Percentiles rank a stretch among this genome's conserved stretches.
Conservation (phyloP, 163 green algal genomes). For the Prototheca wickerhamii region DNA sequence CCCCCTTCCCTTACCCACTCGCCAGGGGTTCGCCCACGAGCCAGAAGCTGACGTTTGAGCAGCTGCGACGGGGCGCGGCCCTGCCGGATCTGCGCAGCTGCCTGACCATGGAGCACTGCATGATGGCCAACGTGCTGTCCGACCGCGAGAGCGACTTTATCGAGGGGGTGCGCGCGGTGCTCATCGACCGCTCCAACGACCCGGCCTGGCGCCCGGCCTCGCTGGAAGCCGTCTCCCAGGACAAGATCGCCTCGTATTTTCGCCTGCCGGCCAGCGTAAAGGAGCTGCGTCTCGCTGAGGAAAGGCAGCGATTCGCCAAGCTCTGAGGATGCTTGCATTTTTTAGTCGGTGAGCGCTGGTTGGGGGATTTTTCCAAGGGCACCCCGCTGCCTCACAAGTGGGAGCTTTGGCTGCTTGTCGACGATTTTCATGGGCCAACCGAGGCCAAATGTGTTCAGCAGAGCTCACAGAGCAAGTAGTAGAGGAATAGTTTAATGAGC, state of each 20-base stretch:
- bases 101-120: conserved; percentile 48
- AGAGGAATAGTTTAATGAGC: too few species aligned
- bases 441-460: too few species aligned
- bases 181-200: conserved; percentile 52
- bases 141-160: conserved; percentile 32
- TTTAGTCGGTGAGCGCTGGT: too few species aligned
- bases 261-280: conserved; percentile 4
- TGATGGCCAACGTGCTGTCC: conserved; percentile 32
- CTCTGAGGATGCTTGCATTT: too few species aligned
- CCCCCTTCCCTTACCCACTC: not conserved
- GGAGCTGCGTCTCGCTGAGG: too few species aligned
- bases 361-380: too few species aligned
- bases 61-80: conserved; percentile 35
- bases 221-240: conserved; percentile 33
- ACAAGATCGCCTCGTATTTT: conserved; percentile 26
- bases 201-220: conserved; percentile 47
- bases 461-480: too few species aligned
- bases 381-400: too few species aligned
- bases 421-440: too few species aligned
- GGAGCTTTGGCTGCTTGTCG: too few species aligned
- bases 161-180: conserved; percentile 52
- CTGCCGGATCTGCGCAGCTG: conserved; percentile 34
- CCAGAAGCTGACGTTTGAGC: conserved; percentile 48
- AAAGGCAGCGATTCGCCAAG: too few species aligned
- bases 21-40: conserved; percentile 57